phyloP scores from a whole-genome alignment of 192 early-diverging fungal genomes.

The Coemansia furcata region DNA sequence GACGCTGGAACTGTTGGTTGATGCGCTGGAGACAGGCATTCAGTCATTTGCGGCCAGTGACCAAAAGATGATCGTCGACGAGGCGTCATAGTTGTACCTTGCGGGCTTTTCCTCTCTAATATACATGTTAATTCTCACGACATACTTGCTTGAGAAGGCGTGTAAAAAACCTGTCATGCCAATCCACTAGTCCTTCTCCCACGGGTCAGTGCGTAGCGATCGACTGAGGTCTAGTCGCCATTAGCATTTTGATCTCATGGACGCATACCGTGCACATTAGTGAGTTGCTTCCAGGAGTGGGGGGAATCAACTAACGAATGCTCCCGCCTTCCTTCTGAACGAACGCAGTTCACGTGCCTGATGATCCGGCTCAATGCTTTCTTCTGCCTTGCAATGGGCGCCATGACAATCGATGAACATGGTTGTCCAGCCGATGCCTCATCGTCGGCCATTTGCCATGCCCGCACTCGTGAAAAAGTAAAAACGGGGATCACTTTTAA shows the following conservation, averaged over 20 bases:
- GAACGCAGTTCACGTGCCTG: not conserved
- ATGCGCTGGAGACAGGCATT: constrained; percentile 35
- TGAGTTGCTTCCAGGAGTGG: not conserved
- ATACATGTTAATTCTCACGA: not conserved
- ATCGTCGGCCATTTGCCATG: not conserved
- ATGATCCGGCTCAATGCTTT: not conserved
- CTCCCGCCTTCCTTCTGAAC: not conserved
- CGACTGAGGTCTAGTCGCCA: not conserved
- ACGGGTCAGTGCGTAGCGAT: not conserved
- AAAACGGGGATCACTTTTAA: not conserved
- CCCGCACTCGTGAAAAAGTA: not conserved
- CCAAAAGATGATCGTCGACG: constrained; percentile 37
- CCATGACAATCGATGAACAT: not conserved
- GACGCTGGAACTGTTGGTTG: constrained; percentile 40
- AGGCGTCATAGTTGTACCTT: not conserved
- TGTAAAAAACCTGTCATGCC: not conserved
- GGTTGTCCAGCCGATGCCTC: not conserved
- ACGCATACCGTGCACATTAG: too few relatives aligned
- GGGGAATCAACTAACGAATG: not conserved
- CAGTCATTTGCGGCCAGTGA: constrained; percentile 26
- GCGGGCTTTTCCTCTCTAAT: not conserved
- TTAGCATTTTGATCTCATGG: too few relatives aligned
- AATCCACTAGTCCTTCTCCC: not conserved
- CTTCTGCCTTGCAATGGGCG: not conserved
- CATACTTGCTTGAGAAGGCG: not conserved